phyloP scores from a whole-genome alignment of 805 yeast species.

The Candida methanosorbosa region DNA sequence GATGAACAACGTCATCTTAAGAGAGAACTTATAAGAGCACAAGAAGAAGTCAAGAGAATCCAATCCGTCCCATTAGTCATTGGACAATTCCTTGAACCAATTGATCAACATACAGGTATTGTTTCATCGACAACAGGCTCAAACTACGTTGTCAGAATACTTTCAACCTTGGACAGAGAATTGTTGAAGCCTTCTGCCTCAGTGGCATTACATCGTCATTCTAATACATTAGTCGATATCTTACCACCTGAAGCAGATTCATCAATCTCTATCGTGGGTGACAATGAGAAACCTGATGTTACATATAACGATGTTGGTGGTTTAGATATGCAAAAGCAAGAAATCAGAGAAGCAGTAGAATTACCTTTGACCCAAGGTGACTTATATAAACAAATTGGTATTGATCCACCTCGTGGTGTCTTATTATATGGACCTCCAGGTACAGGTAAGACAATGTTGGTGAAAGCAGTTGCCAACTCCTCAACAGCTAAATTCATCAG shows the following conservation, averaged over 20 bases:
- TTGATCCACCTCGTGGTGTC: slow-evolving; percentile 98
- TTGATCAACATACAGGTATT: slow-evolving; percentile 93
- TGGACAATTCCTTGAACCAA: slow-evolving; percentile 96
- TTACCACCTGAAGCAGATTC: slow-evolving; percentile 99
- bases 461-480: slow-evolving; percentile 96
- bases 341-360: slow-evolving; percentile 97
- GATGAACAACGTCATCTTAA: slow-evolving; percentile 97
- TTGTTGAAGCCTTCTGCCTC: slow-evolving; percentile 89
- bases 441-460: slow-evolving; percentile 98
- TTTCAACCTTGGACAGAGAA: slow-evolving; percentile 92
- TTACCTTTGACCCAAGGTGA: slow-evolving; percentile 94
- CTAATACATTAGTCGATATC: slow-evolving; percentile 94
- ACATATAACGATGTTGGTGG: slow-evolving; percentile 99
- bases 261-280: slow-evolving; percentile 88
- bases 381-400: slow-evolving; percentile 93
- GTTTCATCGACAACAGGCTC: slow-evolving; percentile 98
- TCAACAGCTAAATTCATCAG: slow-evolving; percentile 94
- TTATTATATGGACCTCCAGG: slow-evolving; percentile 99
- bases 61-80: slow-evolving; percentile 96
- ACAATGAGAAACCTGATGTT: slow-evolving; percentile 86
- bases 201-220: slow-evolving; percentile 96
- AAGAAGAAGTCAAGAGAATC: slow-evolving; percentile 96
- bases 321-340: slow-evolving; percentile 97
- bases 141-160: slow-evolving; percentile 89
- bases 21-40: slow-evolving; percentile 91